phyloP scores from a whole-genome alignment of 2,329 filamentous ascomycete species.

The Clarireedia hainanense region DNA sequence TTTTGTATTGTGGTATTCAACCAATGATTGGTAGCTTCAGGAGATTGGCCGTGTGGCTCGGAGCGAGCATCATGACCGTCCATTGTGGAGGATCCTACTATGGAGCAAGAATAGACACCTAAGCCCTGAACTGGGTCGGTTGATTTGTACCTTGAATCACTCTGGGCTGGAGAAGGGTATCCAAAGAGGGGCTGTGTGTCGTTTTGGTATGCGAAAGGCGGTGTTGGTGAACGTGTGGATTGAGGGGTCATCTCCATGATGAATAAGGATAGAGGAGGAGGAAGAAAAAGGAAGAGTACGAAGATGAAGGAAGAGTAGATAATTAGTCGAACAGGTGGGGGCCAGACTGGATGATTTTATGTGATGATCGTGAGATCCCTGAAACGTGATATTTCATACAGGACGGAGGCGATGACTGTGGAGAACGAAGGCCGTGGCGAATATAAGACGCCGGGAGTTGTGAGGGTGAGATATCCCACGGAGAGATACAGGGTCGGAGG shows the following conservation, averaged over 20 bases:
- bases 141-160: constrained; percentile 25
- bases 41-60: constrained; percentile 17
- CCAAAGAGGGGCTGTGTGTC: constrained; percentile 27
- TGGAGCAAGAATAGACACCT: constrained; percentile 26
- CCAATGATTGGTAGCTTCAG: constrained; percentile 22
- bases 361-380: constrained; percentile 1
- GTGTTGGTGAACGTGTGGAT: constrained; percentile 26
- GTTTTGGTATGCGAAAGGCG: constrained; percentile 24
- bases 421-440: neutral
- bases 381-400: constrained; percentile 8
- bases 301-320: constrained; percentile 9
- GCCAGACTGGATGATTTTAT: constrained; percentile 3
- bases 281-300: constrained; percentile 5
- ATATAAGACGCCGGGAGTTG: constrained; percentile 1
- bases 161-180: constrained; percentile 29
- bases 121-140: constrained; percentile 25
- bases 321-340: constrained; percentile 9
- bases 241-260: constrained; percentile 29
- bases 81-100: constrained; percentile 21
- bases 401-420: constrained; percentile 1
- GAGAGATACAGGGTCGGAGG: neutral
- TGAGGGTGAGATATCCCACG: neutral
- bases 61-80: constrained; percentile 16
- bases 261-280: constrained; percentile 13
- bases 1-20: constrained; percentile 20